A percentile compares a stretch with the other conserved stretches of the same genome.
Conservation (phyloP, 2,329 filamentous ascomycete species). For the Xylariaceae sp. region DNA sequence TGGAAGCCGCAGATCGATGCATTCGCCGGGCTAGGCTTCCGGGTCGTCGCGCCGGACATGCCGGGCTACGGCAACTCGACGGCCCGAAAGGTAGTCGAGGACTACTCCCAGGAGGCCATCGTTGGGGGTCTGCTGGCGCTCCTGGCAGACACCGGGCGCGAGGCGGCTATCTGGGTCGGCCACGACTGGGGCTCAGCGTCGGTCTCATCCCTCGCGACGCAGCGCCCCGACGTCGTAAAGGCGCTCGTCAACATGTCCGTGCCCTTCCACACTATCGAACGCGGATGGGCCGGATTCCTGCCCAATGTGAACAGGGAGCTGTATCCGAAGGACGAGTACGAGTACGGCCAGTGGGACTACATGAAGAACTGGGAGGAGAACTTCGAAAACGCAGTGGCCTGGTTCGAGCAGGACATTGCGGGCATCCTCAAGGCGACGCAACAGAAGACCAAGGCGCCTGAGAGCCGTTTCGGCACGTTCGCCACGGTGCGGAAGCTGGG, state of each 20-base stretch:
- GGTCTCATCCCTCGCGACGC: slow-evolving; percentile 25
- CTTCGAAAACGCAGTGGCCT: slow-evolving; percentile 19
- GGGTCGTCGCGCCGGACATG: slow-evolving; percentile 30
- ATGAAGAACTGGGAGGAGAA: slow-evolving; percentile 24
- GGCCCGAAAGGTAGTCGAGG: slow-evolving; percentile 22
- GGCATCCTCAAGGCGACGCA: slow-evolving; percentile 11
- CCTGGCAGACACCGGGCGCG: slow-evolving; percentile 27
- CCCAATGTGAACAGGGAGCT: slow-evolving; percentile 36
- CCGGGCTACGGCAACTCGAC: slow-evolving; percentile 35
- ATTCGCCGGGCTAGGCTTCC: slow-evolving; percentile 29
- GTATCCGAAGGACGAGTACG: slow-evolving; percentile 40
- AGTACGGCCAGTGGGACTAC: slow-evolving; percentile 31
- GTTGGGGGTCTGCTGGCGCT: slow-evolving; percentile 32
- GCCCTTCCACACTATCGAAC: slow-evolving; percentile 37
- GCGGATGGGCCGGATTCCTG: slow-evolving; percentile 34
- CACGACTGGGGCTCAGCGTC: slow-evolving; percentile 38
- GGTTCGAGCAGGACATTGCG: slow-evolving; percentile 18
- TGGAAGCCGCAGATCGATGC: slow-evolving; percentile 30
- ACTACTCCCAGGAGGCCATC: slow-evolving; percentile 31
- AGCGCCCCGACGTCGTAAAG: slow-evolving; percentile 24
- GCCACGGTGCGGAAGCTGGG: slow-evolving; percentile 7
- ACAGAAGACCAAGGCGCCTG: slow-evolving; percentile 29
- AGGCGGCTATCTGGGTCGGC: slow-evolving; percentile 41
- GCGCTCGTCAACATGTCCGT: slow-evolving; percentile 30
- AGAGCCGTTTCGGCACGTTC: slow-evolving; percentile 15